Conservation (phyloP, 768 basidiomycete species). For the Lentinula sp. region DNA sequence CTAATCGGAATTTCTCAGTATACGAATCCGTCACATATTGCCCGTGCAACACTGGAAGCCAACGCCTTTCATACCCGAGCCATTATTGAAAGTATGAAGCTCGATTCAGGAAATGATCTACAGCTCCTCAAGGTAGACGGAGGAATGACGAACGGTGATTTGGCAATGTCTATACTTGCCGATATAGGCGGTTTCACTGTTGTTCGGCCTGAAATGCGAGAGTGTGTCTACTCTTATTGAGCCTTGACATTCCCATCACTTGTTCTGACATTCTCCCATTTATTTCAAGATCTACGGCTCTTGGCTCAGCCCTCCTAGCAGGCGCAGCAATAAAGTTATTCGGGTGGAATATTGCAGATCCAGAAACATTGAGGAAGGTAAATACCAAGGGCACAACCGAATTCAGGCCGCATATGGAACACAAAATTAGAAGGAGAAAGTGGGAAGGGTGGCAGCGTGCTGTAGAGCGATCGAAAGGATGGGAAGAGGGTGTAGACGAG, state of each 20-base stretch:
- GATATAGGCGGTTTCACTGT: constrained; percentile 91
- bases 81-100: constrained; percentile 91
- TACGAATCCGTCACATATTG: constrained; percentile 89
- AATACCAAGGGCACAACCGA: constrained; percentile 77
- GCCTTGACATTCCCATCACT: too few relatives aligned
- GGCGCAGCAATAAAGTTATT: constrained; percentile 83
- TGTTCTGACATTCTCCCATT: too few relatives aligned
- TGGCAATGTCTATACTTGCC: constrained; percentile 81
- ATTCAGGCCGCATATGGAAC: constrained; percentile 56
- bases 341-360: constrained; percentile 86
- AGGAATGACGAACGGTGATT: constrained; percentile 94
- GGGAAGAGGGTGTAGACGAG: constrained; percentile 56
- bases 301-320: constrained; percentile 92
- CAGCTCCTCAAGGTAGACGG: constrained; percentile 93
- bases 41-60: constrained; percentile 92
- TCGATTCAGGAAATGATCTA: constrained; percentile 77
- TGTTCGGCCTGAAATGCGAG: constrained; percentile 92
- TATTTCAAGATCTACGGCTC: constrained; percentile 75
- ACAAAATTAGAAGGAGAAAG: constrained; percentile 51
- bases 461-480: constrained; percentile 74
- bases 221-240: constrained; percentile 45
- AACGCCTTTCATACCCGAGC: constrained; percentile 95
- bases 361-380: constrained; percentile 78
- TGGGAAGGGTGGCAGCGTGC: constrained; percentile 88
- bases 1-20: constrained; percentile 86